Base-by-base conservation (phyloP, 1,284 basidiomycete species). In the Ustilago bromivora region DNA sequence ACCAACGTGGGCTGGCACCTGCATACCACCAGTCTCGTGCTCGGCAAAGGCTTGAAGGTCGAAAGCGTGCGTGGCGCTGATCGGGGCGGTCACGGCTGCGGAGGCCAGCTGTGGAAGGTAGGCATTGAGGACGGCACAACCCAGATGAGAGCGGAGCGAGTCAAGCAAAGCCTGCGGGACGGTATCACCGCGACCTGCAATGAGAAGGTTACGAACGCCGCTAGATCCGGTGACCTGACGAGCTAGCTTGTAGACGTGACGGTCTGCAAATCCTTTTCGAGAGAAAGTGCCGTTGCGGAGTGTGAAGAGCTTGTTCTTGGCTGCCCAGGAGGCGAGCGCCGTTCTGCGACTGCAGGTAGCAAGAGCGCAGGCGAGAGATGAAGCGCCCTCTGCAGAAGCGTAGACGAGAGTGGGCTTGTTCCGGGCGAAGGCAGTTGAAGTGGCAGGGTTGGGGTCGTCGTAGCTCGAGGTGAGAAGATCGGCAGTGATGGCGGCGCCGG, bases 41-140 rank as follows among this genome's bases (percentile, higher is more conserved):
- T 71, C 64, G 23, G 79, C 78, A 64, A 86, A 86, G 2, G 82
- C 82, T 46, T 86, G 84, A 7, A 86, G 62, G 54, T 86, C 84
- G 58, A 78, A 77, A 11, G 80, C 66, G 47, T 86, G 81, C 0
- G 83, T 73, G 2, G 79, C 61, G n/a, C 73, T 72, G 36, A 84
- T 49, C 0, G 84, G 72, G 0, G 82, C 80, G 2, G 81, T 80
- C 11, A 74, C 53, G 10, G 66, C 64, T 0, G 70, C 71, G 1
- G 28, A 47, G 3, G 47, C 34, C 7, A 61, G 47, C 1, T 38
- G 41, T 1, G 84, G 84, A 0, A 85, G 57, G 38, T 82, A 85
- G 3, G 70, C 67, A 41, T 85, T 79, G 69, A 81, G 78, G 4
- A 84, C 83, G 1, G 84, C 70, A 46, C 70, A 79, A n/a, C 82